These are phyloP conservation scores for Samsoniella hepiali DNA, from an alignment of 2,329 filamentous ascomycete species.

Conservation along the genomic window DNA sequence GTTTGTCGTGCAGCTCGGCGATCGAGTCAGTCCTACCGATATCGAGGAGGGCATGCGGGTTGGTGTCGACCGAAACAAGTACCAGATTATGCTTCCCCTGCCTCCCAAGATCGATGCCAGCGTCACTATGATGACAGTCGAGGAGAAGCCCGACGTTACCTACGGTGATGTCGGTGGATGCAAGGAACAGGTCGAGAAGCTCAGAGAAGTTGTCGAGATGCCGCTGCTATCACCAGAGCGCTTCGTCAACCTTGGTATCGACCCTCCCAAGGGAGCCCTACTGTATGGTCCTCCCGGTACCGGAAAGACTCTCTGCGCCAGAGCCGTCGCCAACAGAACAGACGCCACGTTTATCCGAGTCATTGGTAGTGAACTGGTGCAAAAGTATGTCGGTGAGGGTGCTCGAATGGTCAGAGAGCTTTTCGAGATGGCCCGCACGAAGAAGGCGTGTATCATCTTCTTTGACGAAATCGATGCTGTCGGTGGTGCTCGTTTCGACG, in stretches of 20 bases:
- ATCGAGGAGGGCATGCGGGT: constrained; percentile 99
- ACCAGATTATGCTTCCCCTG: constrained; percentile 93
- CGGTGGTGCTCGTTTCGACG: constrained; percentile 92
- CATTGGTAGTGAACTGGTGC: constrained; percentile 94
- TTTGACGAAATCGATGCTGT: constrained; percentile 93
- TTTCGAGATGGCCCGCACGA: constrained; percentile 98
- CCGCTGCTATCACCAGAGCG: constrained; percentile 92
- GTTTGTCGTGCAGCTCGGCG: constrained; percentile 96
- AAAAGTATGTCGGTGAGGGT: constrained; percentile 98
- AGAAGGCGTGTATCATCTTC: constrained; percentile 99
- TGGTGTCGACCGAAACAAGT: constrained; percentile 97
- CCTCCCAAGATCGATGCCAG: constrained; percentile 98
- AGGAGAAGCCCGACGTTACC: constrained; percentile 98
- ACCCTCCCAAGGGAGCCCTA: constrained; percentile 94
- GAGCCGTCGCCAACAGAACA: constrained; percentile 95
- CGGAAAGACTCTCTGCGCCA: constrained; percentile 97
- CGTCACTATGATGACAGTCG: constrained; percentile 99
- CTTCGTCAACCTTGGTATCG: constrained; percentile 98
- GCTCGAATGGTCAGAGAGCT: constrained; percentile 97
- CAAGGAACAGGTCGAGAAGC: constrained; percentile 99
- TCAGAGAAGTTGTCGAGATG: constrained; percentile 98
- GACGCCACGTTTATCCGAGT: constrained; percentile 98
- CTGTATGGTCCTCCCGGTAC: constrained; percentile 96
- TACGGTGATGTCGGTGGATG: constrained; percentile 98
- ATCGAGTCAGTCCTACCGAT: constrained; percentile 95